Evolutionary conservation across 228 moss, liverwort and hornwort species (phyloP), one percentile per base, ranked within the genome.

Genomic region (Sphagnum fallax): DNA sequence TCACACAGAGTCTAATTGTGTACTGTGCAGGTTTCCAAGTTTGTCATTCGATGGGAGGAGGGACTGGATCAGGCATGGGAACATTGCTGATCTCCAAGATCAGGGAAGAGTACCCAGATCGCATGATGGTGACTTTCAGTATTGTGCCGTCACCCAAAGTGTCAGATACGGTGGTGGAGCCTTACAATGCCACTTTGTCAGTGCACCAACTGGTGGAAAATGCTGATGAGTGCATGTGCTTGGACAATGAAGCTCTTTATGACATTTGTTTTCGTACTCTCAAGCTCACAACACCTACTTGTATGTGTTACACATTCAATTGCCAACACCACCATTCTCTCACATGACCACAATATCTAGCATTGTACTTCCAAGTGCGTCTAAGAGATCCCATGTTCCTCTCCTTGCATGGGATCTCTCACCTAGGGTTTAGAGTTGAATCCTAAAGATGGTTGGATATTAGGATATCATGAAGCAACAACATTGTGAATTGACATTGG

Each of bases 221-320:
- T 49, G 85, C 85, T 48, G 85, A 85, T 14, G 58, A 58, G 14
- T 58, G 58, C 58, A 58, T 58, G 58, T 58, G 58, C 14, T 14
- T 58, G 10, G 58, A 58, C 58, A 58, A 58, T 58, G 58, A 58
- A 14, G 58, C 58, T 14, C 58, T 58, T 14, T 58, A 85, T 67
- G 85, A 85, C 70, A 85, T 85, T 51, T 85, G 85, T 75, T 85
- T 85, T 64, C 81, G 85, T 58, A 58, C 58, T 58, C 58, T 58
- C 58, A 58, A 58, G 58, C 58, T 58, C 58, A 58, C 58, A 58
- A 58, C 58, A 58, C 58, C 58, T 58, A 58, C 14, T 10, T 58
- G 58, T 79, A 71, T 67, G 76, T 69, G 11, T 32, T 32, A 32
- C 32, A 32, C 32, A 32, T 32, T 32, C 32, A 32, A 32, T 32